Base-by-base conservation (phyloP, 768 basidiomycete species). In the Auriscalpium orientale region DNA sequence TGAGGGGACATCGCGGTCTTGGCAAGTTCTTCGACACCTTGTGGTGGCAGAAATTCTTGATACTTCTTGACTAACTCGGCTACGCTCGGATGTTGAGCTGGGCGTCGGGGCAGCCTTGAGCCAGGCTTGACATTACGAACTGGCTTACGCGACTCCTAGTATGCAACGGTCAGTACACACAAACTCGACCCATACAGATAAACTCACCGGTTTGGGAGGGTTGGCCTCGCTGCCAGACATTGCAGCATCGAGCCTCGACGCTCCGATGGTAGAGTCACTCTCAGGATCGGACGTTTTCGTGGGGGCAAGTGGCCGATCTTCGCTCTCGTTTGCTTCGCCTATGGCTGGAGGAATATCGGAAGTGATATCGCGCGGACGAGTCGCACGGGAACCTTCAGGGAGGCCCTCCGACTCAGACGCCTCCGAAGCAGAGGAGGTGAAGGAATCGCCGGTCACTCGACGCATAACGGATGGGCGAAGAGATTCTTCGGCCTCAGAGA, bases 51-150 rank as follows among this genome's bases (percentile, higher is more conserved):
- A 58, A 81, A 86, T 58, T 89, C 85, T 66, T 88, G 85, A 67
- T 91, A 91, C 54, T 83, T 86, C 59, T 81, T 87, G 15, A 95
- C 89, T 20, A 95, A 73, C 59, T 95, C 91, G 15, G 93, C 90
- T 0, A 97, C 92, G 57, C 76, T 85, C 4, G 84, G 78, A 15
- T 80, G 80, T 49, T 79, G 75, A 1, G 70, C 67, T 8, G 76
- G 64, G 13, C 85, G 78, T 20, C 87, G 77, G 28, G 89, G 89
- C 40, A 91, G 70, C 57, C 81, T 79, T 28, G 89, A 90, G 8
- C 68, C 64, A 40, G 73, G 72, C 36, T 52, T 49, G 20, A 36
- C 67, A 60, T 13, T 68, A 67, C 56, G 33, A 52, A 47, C 20
- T 49, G 47, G n/a, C 8, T 22, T 18, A 21, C 37, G 12, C 6